Conservation (phyloP, 306 rosid species). For the Clitoria ternatea region DNA sequence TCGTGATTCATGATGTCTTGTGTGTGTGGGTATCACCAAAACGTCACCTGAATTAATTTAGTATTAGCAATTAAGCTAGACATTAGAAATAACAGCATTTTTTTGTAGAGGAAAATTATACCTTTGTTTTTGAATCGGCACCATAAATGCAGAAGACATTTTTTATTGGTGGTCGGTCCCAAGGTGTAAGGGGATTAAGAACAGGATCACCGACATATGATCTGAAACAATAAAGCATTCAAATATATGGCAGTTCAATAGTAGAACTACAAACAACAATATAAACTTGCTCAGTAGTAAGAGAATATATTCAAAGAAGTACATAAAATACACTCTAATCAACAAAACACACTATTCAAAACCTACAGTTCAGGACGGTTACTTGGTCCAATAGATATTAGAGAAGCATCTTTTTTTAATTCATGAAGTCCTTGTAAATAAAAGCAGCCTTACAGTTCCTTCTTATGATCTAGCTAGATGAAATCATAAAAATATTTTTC, state of each 20-base stretch:
- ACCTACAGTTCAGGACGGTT: constrained; percentile 12
- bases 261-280: constrained; percentile 10
- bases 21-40: too few relatives aligned
- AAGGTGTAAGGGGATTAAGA: constrained; percentile 91
- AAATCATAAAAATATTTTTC: neutral
- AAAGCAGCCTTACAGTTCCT: neutral
- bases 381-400: neutral
- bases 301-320: neutral
- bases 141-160: constrained; percentile 93
- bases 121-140: constrained; percentile 83
- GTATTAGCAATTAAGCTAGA: constrained; percentile 4
- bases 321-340: neutral
- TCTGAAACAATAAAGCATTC: constrained; percentile 52
- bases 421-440: neutral
- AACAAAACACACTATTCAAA: neutral
- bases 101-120: constrained; percentile 32
- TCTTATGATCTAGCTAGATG: neutral
- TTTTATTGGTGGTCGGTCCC: constrained; percentile 96
- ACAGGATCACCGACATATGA: constrained; percentile 77
- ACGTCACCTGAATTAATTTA: too few relatives aligned
- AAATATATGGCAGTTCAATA: constrained; percentile 8
- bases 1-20: too few relatives aligned
- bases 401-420: neutral
- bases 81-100: constrained; percentile 12
- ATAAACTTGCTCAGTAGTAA: neutral